phyloP scores from a whole-genome alignment of 2,329 filamentous ascomycete species.

The Didymella pinodella region DNA sequence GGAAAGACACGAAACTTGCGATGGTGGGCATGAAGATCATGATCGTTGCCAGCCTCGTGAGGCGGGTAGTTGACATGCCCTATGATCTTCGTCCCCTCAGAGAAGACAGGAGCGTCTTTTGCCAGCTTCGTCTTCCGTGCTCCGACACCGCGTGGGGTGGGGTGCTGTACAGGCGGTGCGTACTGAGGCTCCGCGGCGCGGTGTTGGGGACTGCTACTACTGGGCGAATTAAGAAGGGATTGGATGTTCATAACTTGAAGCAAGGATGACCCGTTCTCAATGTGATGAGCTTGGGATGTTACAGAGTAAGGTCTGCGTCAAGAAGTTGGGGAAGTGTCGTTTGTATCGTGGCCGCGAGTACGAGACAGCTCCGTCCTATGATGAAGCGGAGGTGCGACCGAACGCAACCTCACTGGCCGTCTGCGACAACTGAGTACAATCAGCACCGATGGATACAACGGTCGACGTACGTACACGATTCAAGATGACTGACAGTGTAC shows the following conservation, averaged over 20 bases:
- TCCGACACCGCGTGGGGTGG: constrained; percentile 12
- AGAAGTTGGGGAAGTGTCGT: constrained; percentile 33
- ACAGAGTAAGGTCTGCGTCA: constrained; percentile 16
- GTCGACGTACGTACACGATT: constrained; percentile 27
- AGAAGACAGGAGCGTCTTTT: constrained; percentile 71
- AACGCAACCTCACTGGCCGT: constrained; percentile 7
- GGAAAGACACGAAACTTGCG: constrained; percentile 71
- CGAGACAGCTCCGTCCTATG: constrained; percentile 32
- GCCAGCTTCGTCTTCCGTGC: constrained; percentile 63
- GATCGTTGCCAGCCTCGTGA: constrained; percentile 67
- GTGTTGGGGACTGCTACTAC: constrained; percentile 6
- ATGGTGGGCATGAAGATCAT: constrained; percentile 65
- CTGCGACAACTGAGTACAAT: constrained; percentile 14
- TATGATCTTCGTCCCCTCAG: constrained; percentile 64
- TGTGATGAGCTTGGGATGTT: constrained; percentile 13
- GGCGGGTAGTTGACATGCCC: constrained; percentile 78
- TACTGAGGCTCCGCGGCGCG: constrained; percentile 2
- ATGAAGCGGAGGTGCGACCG: constrained; percentile 28
- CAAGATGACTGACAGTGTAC: neutral
- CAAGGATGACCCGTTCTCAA: constrained; percentile 6
- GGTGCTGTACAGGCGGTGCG: constrained; percentile 20
- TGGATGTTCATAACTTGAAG: constrained; percentile 49
- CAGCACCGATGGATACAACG: constrained; percentile 8
- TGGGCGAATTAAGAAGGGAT: constrained; percentile 51
- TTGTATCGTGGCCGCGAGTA: constrained; percentile 46